Evolutionary conservation across 805 yeast genomes (phyloP).

Genomic region (Suhomyces faveliae): DNA sequence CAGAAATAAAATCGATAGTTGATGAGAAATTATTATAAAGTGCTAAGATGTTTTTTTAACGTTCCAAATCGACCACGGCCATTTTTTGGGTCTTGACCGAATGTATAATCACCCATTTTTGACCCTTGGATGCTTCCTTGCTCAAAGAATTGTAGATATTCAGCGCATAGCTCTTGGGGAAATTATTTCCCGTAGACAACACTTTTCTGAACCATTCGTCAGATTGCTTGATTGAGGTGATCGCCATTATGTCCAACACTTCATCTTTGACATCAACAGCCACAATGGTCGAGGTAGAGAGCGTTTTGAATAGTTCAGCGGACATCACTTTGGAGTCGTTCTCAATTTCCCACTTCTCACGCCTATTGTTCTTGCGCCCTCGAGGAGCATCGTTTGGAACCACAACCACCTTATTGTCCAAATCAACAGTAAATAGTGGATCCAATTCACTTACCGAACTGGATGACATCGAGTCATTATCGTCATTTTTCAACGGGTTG

Average conservation of each 20-base stretch:
- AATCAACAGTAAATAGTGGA: slow-evolving; percentile 21
- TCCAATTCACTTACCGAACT: slow-evolving; percentile 9
- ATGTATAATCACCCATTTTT: slow-evolving; percentile 71
- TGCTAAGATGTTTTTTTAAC: slow-evolving; percentile 8
- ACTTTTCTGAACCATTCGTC: slow-evolving; percentile 86
- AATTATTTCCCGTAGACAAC: slow-evolving; percentile 68
- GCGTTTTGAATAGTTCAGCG: slow-evolving; percentile 47
- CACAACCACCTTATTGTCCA: slow-evolving; percentile 57
- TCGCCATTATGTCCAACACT: slow-evolving; percentile 76
- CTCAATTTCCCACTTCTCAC: slow-evolving; percentile 74
- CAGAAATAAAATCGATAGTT: slow-evolving; percentile 3
- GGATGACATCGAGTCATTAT: slow-evolving; percentile 15
- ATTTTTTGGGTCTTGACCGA: slow-evolving; percentile 78
- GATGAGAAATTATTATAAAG: background rate
- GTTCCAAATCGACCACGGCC: slow-evolving; percentile 27
- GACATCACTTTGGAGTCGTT: slow-evolving; percentile 68
- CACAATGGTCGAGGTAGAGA: slow-evolving; percentile 69
- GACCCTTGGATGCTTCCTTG: slow-evolving; percentile 71
- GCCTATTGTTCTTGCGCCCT: slow-evolving; percentile 72
- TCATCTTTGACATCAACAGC: slow-evolving; percentile 82
- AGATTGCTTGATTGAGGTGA: slow-evolving; percentile 69
- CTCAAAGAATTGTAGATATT: slow-evolving; percentile 69
- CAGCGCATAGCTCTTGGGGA: slow-evolving; percentile 78
- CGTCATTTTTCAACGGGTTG: slow-evolving; percentile 22
- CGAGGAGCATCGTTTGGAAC: slow-evolving; percentile 81